Percentiles rank a stretch among this genome's conserved stretches.
Conservation (phyloP, 306 rosid species). For the Vicia villosa region DNA sequence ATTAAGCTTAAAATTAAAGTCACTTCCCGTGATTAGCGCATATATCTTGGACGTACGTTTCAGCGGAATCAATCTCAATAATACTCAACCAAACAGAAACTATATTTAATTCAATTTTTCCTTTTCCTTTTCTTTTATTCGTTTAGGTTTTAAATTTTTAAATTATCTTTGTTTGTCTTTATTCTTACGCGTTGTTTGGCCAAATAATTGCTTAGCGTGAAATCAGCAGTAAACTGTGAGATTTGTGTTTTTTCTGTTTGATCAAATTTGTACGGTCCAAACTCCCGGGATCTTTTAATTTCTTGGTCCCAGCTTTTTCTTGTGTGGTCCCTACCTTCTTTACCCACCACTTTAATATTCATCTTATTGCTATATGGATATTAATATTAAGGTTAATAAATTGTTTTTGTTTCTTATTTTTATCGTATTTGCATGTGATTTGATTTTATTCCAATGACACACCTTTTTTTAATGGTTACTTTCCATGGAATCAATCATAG, state of each 20-base stretch:
- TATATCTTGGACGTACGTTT: conserved; percentile 53
- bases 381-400: not conserved
- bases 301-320: not conserved
- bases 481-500: conserved; percentile 21
- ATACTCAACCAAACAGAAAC: conserved; percentile 1
- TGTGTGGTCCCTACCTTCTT: conserved; percentile 30
- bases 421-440: conserved; percentile 24
- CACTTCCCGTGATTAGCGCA: conserved; percentile 78
- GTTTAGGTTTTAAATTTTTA: not conserved
- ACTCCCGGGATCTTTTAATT: conserved; percentile 9
- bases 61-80: conserved; percentile 45
- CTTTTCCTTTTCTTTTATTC: not conserved
- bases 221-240: conserved; percentile 59
- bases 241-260: conserved; percentile 34
- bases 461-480: conserved; percentile 8
- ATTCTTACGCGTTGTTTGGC: conserved; percentile 38
- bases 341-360: conserved; percentile 8
- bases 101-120: not conserved
- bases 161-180: conserved; percentile 24
- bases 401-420: not conserved
- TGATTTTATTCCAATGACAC: not conserved
- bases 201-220: conserved; percentile 41
- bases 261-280: conserved; percentile 46
- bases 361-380: not conserved
- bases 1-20: conserved; percentile 49